Evolutionary conservation across 495 filamentous ascomycete genomes (phyloP).

Genomic region (Astrothelium macrocarpum): DNA sequence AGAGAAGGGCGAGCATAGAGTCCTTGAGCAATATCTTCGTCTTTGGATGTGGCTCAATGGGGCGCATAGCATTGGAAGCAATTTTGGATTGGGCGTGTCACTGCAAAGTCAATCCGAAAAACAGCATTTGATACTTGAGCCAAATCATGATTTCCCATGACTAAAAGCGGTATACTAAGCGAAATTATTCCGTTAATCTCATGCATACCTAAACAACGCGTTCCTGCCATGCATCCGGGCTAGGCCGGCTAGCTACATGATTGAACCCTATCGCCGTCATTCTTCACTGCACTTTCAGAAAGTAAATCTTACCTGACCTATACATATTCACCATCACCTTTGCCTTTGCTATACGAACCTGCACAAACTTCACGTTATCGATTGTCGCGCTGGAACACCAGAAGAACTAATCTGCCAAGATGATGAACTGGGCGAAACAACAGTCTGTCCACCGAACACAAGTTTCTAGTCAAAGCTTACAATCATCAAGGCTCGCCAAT

Average conservation of each 20-base stretch:
- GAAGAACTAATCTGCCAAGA: constrained; percentile 15
- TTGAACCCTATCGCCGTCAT: neutral
- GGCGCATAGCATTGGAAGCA: too few species aligned
- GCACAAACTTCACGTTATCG: neutral
- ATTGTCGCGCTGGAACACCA: neutral
- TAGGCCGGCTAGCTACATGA: neutral
- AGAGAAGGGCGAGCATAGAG: too few species aligned
- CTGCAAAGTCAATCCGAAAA: too few species aligned
- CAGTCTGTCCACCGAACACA: constrained; percentile 41
- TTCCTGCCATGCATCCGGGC: too few species aligned
- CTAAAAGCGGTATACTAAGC: too few species aligned
- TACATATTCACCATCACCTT: neutral
- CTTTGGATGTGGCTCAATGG: too few species aligned
- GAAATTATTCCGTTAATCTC: too few species aligned
- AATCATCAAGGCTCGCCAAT: constrained; percentile 60
- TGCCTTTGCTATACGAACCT: neutral
- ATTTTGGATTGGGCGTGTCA: too few species aligned
- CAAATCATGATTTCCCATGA: too few species aligned
- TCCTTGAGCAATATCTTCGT: too few species aligned
- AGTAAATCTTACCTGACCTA: neutral
- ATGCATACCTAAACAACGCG: too few species aligned
- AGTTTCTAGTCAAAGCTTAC: constrained; percentile 1
- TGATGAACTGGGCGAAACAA: constrained; percentile 65
- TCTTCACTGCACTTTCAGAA: neutral
- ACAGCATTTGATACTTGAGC: too few species aligned